Base-by-base conservation (phyloP, 2,329 filamentous ascomycete genomes). In the Penicillium sp. region DNA sequence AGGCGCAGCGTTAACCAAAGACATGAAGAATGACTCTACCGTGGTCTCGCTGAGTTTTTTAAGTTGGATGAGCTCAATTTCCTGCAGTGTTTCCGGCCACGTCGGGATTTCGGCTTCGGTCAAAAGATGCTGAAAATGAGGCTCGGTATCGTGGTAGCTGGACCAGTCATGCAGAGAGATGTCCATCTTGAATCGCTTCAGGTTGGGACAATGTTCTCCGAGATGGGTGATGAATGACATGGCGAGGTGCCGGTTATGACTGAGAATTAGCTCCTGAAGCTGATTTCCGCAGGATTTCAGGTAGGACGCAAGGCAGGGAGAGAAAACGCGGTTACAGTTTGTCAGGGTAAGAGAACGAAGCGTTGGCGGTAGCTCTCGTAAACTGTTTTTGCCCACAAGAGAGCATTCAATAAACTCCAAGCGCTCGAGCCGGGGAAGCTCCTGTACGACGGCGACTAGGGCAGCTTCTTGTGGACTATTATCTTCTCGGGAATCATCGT, bases 161-260 rank as follows among this genome's bases (percentile, higher is more conserved):
- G 91, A 86, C 42, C 87, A 84, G 63, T 88, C 89, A 75, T 87
- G 93, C 69, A 92, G 95, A 14, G 86, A 88, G 54, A 96, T 79
- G 66, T 96, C 91, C 82, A 96, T 88, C 51, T 84, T 85, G 41
- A 98, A 80, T 25, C 85, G 82, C 68, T 88, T 81, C 5, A 98
- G 81, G 3, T 82, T 81, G 0, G 91, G 91, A 69, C 92, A 96
- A 1, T 84, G 82, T 4, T 78, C 73, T 17, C 84, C 86, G 48
- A 98, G 76, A 28, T 83, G 75, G 0, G 86, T 83, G 6, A 95
- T 80, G 68, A 96, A 97, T 0, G 83, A 86, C 42, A 97, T 77
- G 67, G 88, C 89, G 41, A 97, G 80, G 2, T 88, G 87, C 62
- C 91, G 88, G 68, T 96, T 96, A 75, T 96, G 90, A 55, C 89